These are phyloP conservation scores for Pleurotus pulmonarius DNA, from an alignment of 768 basidiomycete species.

Conservation along the genomic window DNA sequence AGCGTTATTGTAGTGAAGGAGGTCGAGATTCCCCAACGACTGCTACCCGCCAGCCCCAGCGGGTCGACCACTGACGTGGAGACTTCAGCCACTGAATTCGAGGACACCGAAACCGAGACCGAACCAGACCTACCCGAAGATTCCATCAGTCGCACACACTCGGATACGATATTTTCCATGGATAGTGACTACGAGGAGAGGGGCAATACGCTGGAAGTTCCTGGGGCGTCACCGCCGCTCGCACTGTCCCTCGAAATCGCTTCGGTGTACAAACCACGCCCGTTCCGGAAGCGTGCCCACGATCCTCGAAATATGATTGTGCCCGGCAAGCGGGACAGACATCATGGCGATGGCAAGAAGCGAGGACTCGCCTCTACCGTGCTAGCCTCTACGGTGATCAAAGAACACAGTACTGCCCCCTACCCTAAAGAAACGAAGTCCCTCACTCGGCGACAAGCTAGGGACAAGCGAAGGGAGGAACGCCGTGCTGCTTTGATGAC, in stretches of 20 bases:
- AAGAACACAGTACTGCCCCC: constrained; percentile 11
- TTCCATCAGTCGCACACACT: constrained; percentile 12
- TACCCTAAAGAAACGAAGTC: constrained; percentile 22
- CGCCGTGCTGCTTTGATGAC: constrained; percentile 32
- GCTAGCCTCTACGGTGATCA: constrained; percentile 5
- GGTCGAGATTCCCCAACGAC: constrained; percentile 61
- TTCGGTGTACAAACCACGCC: constrained; percentile 72
- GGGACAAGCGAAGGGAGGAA: constrained; percentile 51
- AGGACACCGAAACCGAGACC: constrained; percentile 10
- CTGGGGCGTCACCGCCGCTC: constrained; percentile 18
- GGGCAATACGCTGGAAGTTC: constrained; percentile 24
- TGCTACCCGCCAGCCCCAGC: constrained; percentile 23
- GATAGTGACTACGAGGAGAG: constrained; percentile 36
- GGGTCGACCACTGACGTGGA: constrained; percentile 30
- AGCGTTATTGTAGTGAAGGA: constrained; percentile 90
- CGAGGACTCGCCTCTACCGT: constrained; percentile 16
- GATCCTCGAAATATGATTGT: constrained; percentile 22
- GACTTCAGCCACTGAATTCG: constrained; percentile 21
- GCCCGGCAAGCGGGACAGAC: constrained; percentile 6
- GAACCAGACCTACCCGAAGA: constrained; percentile 16
- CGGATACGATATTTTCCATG: constrained; percentile 43
- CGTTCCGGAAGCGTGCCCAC: constrained; percentile 42
- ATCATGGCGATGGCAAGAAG: constrained; percentile 33
- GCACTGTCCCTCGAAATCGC: constrained; percentile 62
- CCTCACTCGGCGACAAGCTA: constrained; percentile 36